A percentile compares a stretch with the other conserved stretches of the same genome.
These are phyloP conservation scores for Poterioochromonas sp. DNA, from an alignment of 352 stramenopile species.

Conservation along the genomic window DNA sequence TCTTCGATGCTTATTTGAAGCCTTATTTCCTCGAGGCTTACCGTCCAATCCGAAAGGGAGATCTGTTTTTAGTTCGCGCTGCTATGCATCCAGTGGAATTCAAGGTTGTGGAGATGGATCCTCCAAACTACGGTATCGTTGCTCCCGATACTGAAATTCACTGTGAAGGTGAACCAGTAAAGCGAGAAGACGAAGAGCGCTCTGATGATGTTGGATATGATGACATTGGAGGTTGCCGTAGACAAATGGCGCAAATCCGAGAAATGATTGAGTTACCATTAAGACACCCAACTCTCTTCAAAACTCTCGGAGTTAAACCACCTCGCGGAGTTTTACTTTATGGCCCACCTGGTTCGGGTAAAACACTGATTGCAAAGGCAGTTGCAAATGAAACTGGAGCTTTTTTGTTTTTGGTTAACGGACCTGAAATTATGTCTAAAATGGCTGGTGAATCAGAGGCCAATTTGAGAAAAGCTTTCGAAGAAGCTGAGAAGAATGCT, in stretches of 20 bases:
- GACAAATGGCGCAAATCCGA: slow-evolving; percentile 97
- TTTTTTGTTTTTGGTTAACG: slow-evolving; percentile 99
- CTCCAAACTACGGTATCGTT: slow-evolving; percentile 93
- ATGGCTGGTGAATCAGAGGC: slow-evolving; percentile 64
- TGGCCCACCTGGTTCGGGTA: slow-evolving; percentile 91
- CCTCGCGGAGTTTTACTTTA: slow-evolving; percentile 97
- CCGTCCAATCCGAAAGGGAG: slow-evolving; percentile 95
- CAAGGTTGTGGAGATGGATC: slow-evolving; percentile 98
- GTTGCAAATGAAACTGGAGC: slow-evolving; percentile 97
- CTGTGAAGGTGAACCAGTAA: slow-evolving; percentile 96
- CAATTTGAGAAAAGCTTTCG: slow-evolving; percentile 88
- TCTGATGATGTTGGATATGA: slow-evolving; percentile 98
- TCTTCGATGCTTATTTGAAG: slow-evolving; percentile 99
- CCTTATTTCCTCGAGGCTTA: slow-evolving; percentile 99
- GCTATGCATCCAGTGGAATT: slow-evolving; percentile 99
- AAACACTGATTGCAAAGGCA: slow-evolving; percentile 95
- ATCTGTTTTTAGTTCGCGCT: slow-evolving; percentile 92
- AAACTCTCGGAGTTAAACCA: slow-evolving; percentile 97
- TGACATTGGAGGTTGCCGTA: slow-evolving; percentile 94
- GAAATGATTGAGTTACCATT: slow-evolving; percentile 98
- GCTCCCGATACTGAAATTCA: slow-evolving; percentile 98
- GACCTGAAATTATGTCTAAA: slow-evolving; percentile 99
- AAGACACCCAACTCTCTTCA: slow-evolving; percentile 93
- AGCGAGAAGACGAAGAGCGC: slow-evolving; percentile 95
- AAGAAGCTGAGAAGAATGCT: slow-evolving; percentile 98